A percentile compares a stretch with the other conserved stretches of the same genome.
Conservation (phyloP, 1,139 yeast genomes). For the Meyerozyma smithsonii region DNA sequence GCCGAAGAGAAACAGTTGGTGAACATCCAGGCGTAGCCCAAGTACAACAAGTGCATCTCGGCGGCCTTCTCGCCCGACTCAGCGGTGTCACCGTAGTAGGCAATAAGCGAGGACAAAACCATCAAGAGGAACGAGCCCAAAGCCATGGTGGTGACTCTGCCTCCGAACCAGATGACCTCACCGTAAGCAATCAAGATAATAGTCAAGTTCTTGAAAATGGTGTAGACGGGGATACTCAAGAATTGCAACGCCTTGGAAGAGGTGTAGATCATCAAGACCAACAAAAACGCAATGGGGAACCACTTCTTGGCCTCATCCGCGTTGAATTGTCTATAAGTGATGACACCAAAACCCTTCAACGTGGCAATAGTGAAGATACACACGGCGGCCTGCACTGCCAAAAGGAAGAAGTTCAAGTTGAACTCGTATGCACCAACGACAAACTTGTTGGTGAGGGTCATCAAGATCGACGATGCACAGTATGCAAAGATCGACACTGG, state of each 20-base stretch:
- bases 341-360: constrained; percentile 68
- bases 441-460: constrained; percentile 97
- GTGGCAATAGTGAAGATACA: constrained; percentile 71
- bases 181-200: constrained; percentile 96
- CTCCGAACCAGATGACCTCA: constrained; percentile 97
- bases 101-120: constrained; percentile 91
- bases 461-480: constrained; percentile 88
- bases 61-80: constrained; percentile 4
- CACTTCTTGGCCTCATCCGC: constrained; percentile 86
- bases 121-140: constrained; percentile 81
- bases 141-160: constrained; percentile 86
- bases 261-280: constrained; percentile 94
- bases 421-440: constrained; percentile 79
- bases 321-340: constrained; percentile 83
- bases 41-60: constrained; percentile 45
- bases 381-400: constrained; percentile 77
- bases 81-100: constrained; percentile 77
- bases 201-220: constrained; percentile 95
- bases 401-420: constrained; percentile 85
- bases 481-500: constrained; percentile 81
- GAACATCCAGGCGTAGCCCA: constrained; percentile 97
- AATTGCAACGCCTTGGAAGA: constrained; percentile 91
- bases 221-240: constrained; percentile 90
- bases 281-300: constrained; percentile 87
- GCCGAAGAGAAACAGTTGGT: constrained; percentile 92